Evolutionary conservation across 805 yeast species (phyloP).

Genomic region (Yamadazyma sp.): DNA sequence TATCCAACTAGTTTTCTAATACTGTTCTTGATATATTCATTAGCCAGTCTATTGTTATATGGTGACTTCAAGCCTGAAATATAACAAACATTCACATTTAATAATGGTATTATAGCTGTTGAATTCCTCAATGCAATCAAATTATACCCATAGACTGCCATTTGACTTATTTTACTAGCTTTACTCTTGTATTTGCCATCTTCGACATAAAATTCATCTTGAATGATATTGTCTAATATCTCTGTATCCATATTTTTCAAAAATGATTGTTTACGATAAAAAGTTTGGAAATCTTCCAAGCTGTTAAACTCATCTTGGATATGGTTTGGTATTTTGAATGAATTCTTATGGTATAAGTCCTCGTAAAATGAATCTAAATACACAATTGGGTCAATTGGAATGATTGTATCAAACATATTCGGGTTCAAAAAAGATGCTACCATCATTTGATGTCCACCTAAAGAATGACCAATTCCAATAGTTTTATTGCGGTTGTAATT

Average conservation of each 20-base stretch:
- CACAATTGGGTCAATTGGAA: conserved; percentile 62
- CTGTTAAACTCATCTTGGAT: conserved; percentile 39
- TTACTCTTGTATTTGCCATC: conserved; percentile 19
- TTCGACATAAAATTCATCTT: conserved; percentile 27
- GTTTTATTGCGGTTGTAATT: conserved; percentile 33
- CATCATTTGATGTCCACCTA: conserved; percentile 61
- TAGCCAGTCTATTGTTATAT: conserved; percentile 53
- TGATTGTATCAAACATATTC: conserved; percentile 46
- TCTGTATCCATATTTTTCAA: conserved; percentile 43
- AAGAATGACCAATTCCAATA: conserved; percentile 66
- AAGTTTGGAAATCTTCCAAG: conserved; percentile 40
- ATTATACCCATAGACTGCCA: conserved; percentile 47
- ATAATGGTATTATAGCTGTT: conserved; percentile 27
- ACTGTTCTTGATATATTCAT: conserved; percentile 18
- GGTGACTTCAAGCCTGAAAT: conserved; percentile 48
- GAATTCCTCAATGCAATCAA: conserved; percentile 31
- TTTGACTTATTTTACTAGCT: conserved; percentile 40
- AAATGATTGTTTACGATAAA: conserved; percentile 42
- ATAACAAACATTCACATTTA: conserved; percentile 47
- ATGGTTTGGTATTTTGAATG: conserved; percentile 21
- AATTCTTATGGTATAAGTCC: conserved; percentile 16
- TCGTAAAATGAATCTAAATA: conserved; percentile 18
- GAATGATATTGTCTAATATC: conserved; percentile 46
- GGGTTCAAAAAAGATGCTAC: conserved; percentile 52
- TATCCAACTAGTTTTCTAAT: conserved; percentile 6